Base-by-base conservation (phyloP, 1,139 yeast species). In the Debaryomyces coudertii region DNA sequence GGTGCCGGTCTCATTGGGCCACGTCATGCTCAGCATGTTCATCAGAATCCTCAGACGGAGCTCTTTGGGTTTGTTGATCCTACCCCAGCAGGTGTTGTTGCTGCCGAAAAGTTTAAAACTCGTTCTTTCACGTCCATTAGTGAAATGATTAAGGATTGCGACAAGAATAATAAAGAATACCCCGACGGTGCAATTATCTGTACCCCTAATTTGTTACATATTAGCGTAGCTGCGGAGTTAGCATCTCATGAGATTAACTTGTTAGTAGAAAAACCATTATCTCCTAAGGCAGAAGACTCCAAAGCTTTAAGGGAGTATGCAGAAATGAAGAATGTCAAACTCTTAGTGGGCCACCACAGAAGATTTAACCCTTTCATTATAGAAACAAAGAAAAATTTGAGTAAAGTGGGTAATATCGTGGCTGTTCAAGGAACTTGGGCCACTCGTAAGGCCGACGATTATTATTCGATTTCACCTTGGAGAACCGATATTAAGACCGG, bases 1-100 rank as follows among this genome's bases (percentile, higher is more conserved):
- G 77, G 77, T 3, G 75, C 74, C 3, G 77, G 77, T 0, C 57
- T 71, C 14, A 71, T 72, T 24, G 77, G 77, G 0, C 77, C 77
- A 5, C 62, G 77, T 38, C 77, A 72, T 53, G 75, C 75, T 9
- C 50, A 55, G 35, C 76, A 71, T 49, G 62, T 72, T 18, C 42
- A 47, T 7, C 55, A 22, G 55, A 63, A 48, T 54, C 60, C 56
- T 36, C 59, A 53, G 5, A 62, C 73, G 11, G 58, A 58, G 15
- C 55, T 72, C 8, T 65, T 69, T 51, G 77, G 63, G 9, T 61
- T 72, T 1, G 57, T 72, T 7, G 77, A 72, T 47, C 72, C 73
- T 5, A 58, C 63, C 20, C 63, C 67, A 1, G 52, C 52, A 25
- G 57, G 63, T 4, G 46, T 49, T 40, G 39, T 42, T 1, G 59